A percentile compares a stretch with the other conserved stretches of the same genome.
phyloP scores from a whole-genome alignment of 2,329 filamentous ascomycete species.

The Botrytis paeoniae region DNA sequence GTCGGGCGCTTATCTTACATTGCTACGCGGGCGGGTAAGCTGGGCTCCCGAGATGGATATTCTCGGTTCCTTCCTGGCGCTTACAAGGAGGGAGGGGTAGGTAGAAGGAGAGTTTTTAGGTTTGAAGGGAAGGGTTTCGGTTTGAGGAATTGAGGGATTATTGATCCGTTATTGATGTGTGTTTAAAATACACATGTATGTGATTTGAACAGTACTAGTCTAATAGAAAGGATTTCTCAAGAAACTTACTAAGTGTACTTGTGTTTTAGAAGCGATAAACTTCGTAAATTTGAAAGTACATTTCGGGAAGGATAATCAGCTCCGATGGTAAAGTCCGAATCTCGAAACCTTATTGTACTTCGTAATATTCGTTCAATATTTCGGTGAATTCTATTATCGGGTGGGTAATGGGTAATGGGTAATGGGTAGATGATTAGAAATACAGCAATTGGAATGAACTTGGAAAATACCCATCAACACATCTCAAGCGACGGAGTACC shows the following conservation, averaged over 20 bases:
- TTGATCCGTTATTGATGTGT: neutral
- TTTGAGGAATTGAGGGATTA: neutral
- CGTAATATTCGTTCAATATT: neutral
- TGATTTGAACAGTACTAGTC: neutral
- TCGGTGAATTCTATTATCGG: neutral
- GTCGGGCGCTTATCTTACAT: neutral
- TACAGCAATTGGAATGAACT: neutral
- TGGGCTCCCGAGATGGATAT: neutral
- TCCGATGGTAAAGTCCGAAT: neutral
- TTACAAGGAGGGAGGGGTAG: neutral
- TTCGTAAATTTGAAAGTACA: neutral
- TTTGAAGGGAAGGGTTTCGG: neutral
- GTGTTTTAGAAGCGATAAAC: neutral
- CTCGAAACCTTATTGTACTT: neutral
- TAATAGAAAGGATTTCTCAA: neutral
- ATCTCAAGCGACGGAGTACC: neutral
- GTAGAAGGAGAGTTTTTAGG: neutral
- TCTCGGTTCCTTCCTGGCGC: neutral
- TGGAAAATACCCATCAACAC: neutral
- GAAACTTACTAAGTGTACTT: neutral
- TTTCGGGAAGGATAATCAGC: neutral
- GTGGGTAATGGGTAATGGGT: too few species aligned
- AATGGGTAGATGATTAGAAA: neutral
- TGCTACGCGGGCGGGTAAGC: neutral
- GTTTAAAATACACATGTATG: neutral